phyloP scores from a whole-genome alignment of 2,329 filamentous ascomycete species.

The Clonostachys rosea region DNA sequence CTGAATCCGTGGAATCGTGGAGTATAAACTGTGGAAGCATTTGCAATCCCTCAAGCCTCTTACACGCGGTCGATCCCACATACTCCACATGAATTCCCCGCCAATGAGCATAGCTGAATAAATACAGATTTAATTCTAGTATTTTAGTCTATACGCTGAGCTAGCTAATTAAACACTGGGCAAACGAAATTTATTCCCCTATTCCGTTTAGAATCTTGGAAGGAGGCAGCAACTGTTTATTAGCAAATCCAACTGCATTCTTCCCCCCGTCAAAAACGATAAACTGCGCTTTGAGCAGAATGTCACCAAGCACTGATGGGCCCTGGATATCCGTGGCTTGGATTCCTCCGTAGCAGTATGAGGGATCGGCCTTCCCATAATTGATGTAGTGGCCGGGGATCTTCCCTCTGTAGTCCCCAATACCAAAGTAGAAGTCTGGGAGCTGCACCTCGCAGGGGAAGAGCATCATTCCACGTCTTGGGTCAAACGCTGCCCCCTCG shows the following conservation, averaged over 20 bases:
- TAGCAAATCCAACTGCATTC: constrained; percentile 28
- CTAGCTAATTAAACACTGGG: too few species aligned
- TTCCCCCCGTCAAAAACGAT: constrained; percentile 30
- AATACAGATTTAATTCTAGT: too few species aligned
- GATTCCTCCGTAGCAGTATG: constrained; percentile 27
- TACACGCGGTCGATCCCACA: too few species aligned
- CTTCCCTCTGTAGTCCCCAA: constrained; percentile 23
- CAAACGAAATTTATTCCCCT: too few species aligned
- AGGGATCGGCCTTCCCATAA: constrained; percentile 19
- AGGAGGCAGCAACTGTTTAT: constrained; percentile 19
- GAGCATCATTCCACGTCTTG: constrained; percentile 46
- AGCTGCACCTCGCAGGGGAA: constrained; percentile 51
- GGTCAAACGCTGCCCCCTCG: constrained; percentile 38
- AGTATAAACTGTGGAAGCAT: too few species aligned
- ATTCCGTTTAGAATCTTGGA: too few species aligned
- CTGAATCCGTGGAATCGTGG: too few species aligned
- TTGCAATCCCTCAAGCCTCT: too few species aligned
- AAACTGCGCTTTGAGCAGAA: constrained; percentile 38
- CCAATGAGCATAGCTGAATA: too few species aligned
- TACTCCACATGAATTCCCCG: too few species aligned
- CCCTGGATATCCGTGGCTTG: constrained; percentile 27
- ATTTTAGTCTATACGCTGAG: too few species aligned
- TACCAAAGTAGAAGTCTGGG: constrained; percentile 31
- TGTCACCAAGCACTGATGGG: constrained; percentile 32
- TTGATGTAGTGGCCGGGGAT: constrained; percentile 31